A percentile compares a stretch with the other conserved stretches of the same genome.
phyloP scores from a whole-genome alignment of 2,329 filamentous ascomycete species.

The Aureobasidium lini region DNA sequence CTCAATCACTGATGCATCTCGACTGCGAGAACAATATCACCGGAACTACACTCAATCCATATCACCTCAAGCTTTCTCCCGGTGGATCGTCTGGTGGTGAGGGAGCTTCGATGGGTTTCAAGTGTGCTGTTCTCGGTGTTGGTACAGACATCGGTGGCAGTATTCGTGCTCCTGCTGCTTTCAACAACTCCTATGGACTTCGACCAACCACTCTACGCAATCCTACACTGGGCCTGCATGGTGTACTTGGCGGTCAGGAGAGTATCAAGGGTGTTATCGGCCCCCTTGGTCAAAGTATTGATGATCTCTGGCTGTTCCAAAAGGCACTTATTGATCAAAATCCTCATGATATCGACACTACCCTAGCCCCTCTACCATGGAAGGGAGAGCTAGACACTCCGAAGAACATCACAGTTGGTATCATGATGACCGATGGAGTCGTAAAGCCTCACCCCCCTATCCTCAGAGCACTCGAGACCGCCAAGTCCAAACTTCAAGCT shows the following conservation, averaged over 20 bases:
- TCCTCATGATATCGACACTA: slow-evolving; percentile 52
- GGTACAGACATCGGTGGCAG: slow-evolving; percentile 48
- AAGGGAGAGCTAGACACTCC: slow-evolving; percentile 35
- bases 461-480: slow-evolving; percentile 26
- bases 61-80: slow-evolving; percentile 42
- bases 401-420: slow-evolving; percentile 40
- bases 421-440: slow-evolving; percentile 56
- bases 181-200: slow-evolving; percentile 39
- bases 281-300: slow-evolving; percentile 46
- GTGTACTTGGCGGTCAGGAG: slow-evolving; percentile 40
- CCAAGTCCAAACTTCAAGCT: slow-evolving; percentile 13
- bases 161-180: slow-evolving; percentile 42
- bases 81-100: slow-evolving; percentile 53
- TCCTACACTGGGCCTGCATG: slow-evolving; percentile 34
- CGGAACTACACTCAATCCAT: slow-evolving; percentile 48
- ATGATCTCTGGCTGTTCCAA: slow-evolving; percentile 48
- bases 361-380: slow-evolving; percentile 54
- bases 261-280: slow-evolving; percentile 44
- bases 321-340: slow-evolving; percentile 42
- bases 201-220: slow-evolving; percentile 38
- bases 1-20: slow-evolving; percentile 49
- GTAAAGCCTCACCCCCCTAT: slow-evolving; percentile 31
- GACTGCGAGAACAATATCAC: slow-evolving; percentile 46
- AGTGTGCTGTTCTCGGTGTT: slow-evolving; percentile 49
- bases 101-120: slow-evolving; percentile 46